Conservation (phyloP, 306 rosid species). For the Fragaria vesca region DNA sequence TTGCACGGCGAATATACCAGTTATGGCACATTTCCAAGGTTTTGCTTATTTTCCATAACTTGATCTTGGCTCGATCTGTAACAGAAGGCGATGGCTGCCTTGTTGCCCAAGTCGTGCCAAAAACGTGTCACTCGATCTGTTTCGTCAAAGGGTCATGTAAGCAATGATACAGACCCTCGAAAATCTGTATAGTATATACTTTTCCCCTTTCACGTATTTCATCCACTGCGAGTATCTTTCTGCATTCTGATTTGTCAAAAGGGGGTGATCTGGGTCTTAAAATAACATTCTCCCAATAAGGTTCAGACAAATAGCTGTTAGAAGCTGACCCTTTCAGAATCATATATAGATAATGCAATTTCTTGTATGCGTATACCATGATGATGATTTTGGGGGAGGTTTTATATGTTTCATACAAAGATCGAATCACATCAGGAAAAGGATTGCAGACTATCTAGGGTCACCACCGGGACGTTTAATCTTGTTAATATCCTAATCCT, state of each 20-base stretch:
- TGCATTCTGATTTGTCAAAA: background rate
- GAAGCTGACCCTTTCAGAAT: constrained; percentile 4
- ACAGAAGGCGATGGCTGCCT: background rate
- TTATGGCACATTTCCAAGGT: background rate
- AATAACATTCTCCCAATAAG: background rate
- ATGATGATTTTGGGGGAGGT: background rate
- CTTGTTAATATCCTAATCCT: background rate
- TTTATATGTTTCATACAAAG: background rate
- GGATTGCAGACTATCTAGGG: background rate
- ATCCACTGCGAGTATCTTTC: background rate
- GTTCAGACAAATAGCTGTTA: constrained; percentile 5
- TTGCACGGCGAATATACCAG: background rate
- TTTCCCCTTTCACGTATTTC: background rate
- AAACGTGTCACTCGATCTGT: background rate
- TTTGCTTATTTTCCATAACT: background rate
- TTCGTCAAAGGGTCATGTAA: constrained; percentile 2
- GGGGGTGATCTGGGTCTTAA: background rate
- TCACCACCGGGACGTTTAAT: background rate
- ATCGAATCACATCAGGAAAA: background rate
- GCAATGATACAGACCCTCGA: background rate
- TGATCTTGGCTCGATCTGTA: background rate
- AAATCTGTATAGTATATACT: background rate
- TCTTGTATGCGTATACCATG: background rate
- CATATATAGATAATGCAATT: background rate
- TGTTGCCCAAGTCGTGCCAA: background rate